phyloP scores from a whole-genome alignment of 1,284 basidiomycete genomes.

The Cryptococcus sp. region DNA sequence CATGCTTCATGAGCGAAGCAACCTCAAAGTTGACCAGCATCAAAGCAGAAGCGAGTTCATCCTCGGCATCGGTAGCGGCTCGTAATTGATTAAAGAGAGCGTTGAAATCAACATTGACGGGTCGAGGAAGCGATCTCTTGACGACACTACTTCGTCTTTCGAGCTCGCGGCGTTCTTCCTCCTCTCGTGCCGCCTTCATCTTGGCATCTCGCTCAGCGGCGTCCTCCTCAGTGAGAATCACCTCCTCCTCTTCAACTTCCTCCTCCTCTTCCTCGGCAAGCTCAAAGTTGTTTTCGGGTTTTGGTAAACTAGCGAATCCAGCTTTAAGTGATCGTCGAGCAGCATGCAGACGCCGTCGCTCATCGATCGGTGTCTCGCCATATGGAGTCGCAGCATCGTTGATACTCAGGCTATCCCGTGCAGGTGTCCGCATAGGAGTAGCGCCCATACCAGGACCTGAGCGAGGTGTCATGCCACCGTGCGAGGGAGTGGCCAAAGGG shows the following conservation, averaged over 20 bases:
- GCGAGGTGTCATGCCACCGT: slow-evolving; percentile 60
- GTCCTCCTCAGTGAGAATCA: slow-evolving; percentile 66
- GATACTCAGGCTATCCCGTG: slow-evolving; percentile 85
- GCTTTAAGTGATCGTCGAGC: slow-evolving; percentile 69
- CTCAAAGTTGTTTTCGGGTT: slow-evolving; percentile 97
- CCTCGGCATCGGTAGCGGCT: slow-evolving; percentile 49
- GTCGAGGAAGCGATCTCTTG: slow-evolving; percentile 78
- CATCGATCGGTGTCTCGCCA: slow-evolving; percentile 70
- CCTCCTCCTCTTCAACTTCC: slow-evolving; percentile 48
- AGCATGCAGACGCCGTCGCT: slow-evolving; percentile 60
- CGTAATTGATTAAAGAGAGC: slow-evolving; percentile 59
- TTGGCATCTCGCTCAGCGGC: slow-evolving; percentile 87
- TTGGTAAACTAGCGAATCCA: slow-evolving; percentile 79
- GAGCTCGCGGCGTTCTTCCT: slow-evolving; percentile 70
- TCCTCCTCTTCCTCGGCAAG: slow-evolving; percentile 78
- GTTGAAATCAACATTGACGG: slow-evolving; percentile 71
- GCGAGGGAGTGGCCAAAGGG: slow-evolving; percentile 79
- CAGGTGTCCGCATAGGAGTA: slow-evolving; percentile 83
- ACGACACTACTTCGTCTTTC: slow-evolving; percentile 78
- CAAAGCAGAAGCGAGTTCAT: slow-evolving; percentile 55
- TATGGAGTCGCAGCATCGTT: slow-evolving; percentile 60
- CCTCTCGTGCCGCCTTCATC: slow-evolving; percentile 63
- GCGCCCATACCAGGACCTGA: slow-evolving; percentile 50
- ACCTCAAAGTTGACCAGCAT: slow-evolving; percentile 75
- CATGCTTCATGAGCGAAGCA: slow-evolving; percentile 74